Base-by-base conservation (phyloP, 179 eudicot species). In the Monotropa hypopitys region DNA sequence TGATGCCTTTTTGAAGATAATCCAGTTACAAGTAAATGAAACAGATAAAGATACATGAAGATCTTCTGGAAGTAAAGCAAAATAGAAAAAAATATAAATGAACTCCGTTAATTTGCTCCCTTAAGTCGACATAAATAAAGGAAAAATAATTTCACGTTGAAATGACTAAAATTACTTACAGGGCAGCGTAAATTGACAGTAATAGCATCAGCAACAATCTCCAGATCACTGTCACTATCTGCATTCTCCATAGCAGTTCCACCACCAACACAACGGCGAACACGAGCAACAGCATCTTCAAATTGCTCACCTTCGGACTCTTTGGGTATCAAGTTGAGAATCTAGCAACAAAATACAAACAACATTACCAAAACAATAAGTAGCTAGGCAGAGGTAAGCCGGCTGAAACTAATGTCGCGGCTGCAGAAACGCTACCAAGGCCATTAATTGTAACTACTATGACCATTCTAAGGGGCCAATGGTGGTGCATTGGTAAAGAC, bases 221-320 rank as follows among this genome's bases (percentile, higher is more conserved):
- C 99, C 79, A 95, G 75, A 84, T 95, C 99, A 84, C 99, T 95
- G 80, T 95, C 99, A 81, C 97, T 91, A 74, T 93, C 99, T 81
- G 93, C 99, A 85, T 89, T 90, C 78, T 93, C 97, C 26, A 91
- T 82, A 62, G 85, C 90, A 78, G 86, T 81, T 66, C 97, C 98
- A 81, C 99, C 98, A 81, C 92, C 94, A 80, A 90, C 87, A 78
- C 99, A 95, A 61, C 97, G 94, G 45, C 90, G 85, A 82, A 95
- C 97, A 54, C 99, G 97, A 56, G 89, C 90, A 65, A 93, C 86
- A 65, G 99, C 97, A 80, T 95, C 97, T 85, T 90, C 97, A 85
- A 93, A 91, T 74, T 57, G 78, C 87, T 95, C 99, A 30, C 97
- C 97, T 68, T 89, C 97, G 68, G 84, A 83, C 81, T 88, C 99